Conservation (phyloP, 345 rosid species). For the Linum usitatissimum region DNA sequence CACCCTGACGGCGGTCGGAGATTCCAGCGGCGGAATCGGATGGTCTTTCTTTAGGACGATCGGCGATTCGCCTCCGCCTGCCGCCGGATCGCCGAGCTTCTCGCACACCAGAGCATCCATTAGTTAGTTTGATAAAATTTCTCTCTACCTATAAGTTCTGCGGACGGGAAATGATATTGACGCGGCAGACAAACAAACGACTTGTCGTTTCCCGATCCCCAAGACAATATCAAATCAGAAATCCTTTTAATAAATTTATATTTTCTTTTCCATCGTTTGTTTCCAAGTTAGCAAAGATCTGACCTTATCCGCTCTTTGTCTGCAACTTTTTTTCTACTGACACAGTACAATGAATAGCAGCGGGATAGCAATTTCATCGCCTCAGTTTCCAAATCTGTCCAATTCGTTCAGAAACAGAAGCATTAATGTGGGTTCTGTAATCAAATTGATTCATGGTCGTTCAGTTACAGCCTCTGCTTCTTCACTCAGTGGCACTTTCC, state of each 20-base stretch:
- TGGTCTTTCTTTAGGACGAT: constrained; percentile 31
- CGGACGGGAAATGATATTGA: background rate
- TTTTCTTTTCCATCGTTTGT: background rate
- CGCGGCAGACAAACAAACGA: background rate
- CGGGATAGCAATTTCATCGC: background rate
- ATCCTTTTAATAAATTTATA: too few relatives aligned
- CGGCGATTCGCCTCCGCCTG: constrained; percentile 27
- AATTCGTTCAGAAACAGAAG: background rate
- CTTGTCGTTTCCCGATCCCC: too few relatives aligned
- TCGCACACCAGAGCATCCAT: constrained; percentile 87
- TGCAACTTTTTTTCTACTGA: background rate
- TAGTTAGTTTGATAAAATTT: background rate
- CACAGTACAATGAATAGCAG: background rate
- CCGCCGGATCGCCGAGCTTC: constrained; percentile 62
- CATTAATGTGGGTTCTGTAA: background rate
- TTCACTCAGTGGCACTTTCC: background rate
- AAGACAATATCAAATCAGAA: too few relatives aligned
- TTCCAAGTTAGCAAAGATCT: background rate
- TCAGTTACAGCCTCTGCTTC: background rate
- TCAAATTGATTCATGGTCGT: background rate
- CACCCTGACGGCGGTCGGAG: constrained; percentile 57
- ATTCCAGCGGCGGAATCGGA: constrained; percentile 50
- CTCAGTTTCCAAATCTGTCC: background rate
- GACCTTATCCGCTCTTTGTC: background rate
- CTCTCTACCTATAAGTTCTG: background rate